Evolutionary conservation across 768 basidiomycete genomes (phyloP).

Genomic region (Trametes maxima): DNA sequence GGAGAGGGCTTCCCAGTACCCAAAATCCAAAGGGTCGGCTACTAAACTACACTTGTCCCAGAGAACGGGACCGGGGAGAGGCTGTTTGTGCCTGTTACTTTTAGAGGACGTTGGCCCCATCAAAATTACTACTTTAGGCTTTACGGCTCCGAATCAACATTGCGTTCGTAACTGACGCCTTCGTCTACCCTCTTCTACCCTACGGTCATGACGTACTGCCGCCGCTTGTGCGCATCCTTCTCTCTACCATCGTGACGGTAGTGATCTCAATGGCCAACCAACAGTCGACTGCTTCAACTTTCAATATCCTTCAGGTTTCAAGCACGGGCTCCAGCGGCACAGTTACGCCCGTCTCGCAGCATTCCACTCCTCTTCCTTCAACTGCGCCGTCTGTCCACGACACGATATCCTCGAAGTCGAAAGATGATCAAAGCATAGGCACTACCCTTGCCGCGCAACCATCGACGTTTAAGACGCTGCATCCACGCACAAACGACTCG

Average conservation of each 20-base stretch:
- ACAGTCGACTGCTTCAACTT: background rate
- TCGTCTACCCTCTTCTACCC: background rate
- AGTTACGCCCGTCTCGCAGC: constrained; percentile 28
- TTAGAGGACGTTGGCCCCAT: constrained; percentile 7
- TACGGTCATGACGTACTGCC: background rate
- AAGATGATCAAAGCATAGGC: constrained; percentile 19
- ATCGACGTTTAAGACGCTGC: background rate
- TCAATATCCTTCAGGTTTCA: constrained; percentile 1
- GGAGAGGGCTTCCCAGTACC: too few relatives aligned
- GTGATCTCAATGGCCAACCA: background rate
- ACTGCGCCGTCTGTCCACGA: constrained; percentile 11
- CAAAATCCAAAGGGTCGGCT: too few relatives aligned
- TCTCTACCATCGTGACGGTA: background rate
- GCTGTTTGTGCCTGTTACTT: constrained; percentile 14
- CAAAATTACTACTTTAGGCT: background rate
- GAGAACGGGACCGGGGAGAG: background rate
- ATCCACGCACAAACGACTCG: constrained; percentile 19
- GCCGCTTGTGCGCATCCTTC: background rate
- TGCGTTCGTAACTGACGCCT: too few relatives aligned
- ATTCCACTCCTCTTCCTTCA: constrained; percentile 13
- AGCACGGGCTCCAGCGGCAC: constrained; percentile 27
- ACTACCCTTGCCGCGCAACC: constrained; percentile 9
- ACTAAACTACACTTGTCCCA: too few relatives aligned
- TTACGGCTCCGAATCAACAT: too few relatives aligned
- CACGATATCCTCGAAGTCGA: constrained; percentile 15